Evolutionary conservation across 495 filamentous ascomycete species (phyloP), one percentile per base, ranked within the genome.

Genomic region (Talaromyces nanjingensis): DNA sequence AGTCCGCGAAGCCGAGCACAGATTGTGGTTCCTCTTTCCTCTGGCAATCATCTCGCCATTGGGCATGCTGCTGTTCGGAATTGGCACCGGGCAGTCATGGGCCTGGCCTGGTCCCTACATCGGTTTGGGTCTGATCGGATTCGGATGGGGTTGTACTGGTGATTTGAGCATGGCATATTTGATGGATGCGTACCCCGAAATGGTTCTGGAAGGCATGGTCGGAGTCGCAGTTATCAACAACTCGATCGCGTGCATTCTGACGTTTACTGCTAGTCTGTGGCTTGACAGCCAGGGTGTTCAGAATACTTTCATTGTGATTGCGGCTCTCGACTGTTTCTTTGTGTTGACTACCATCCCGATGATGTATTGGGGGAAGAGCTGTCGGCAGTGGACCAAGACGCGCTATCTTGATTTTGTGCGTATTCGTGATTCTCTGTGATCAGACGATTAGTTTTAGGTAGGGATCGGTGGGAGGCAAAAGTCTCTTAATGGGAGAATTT

Each of bases 171-270:
- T 73, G 71, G 66, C 71, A 11, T 73, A 73, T 53, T 60, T 70
- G 37, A 68, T 70, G 69, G 73, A 76, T 52, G 68, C 70, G 1
- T 76, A 76, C 42, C 72, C 71, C 2, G 69, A 73, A 2, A 73
- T 70, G 66, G 69, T 75, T 9, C 57, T 75, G 2, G 72, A 75
- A 60, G 73, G 73, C 12, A 75, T 75, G 73, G 73, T 73, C 7
- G 72, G 73, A 12, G 71, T 75, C 1, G 67, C 70, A 12, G 70
- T 75, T 25, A 74, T 75, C 64, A 75, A 75, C 63, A 75, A 75
- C 59, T 70, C 70, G 14, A 68, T 75, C 20, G 72, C 71, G 16
- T 74, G 72, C 54, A 66, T 75, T 37, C 73, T 75, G 61, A 75
- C 73, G 3, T 75, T 75, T 60, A 65, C 64, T 2, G 69, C 67